A percentile compares a stretch with the other conserved stretches of the same genome.
These are phyloP conservation scores for Alloteropsis semialata DNA, from an alignment of 176 grass and related monocot genomes.

Conservation along the genomic window DNA sequence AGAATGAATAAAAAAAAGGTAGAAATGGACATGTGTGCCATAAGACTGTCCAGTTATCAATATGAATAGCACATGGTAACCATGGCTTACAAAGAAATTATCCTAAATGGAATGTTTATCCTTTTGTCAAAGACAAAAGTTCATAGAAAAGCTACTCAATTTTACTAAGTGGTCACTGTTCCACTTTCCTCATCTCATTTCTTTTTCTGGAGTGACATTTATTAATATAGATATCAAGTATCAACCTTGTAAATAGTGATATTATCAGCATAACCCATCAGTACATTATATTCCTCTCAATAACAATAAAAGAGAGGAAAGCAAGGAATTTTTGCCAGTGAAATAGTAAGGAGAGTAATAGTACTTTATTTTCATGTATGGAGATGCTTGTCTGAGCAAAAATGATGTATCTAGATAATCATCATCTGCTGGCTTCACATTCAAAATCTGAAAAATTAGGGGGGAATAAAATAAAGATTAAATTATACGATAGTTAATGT, in stretches of 20 bases:
- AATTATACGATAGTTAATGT: background rate
- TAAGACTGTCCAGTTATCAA: background rate
- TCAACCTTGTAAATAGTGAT: background rate
- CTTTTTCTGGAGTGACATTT: background rate
- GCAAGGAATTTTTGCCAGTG: background rate
- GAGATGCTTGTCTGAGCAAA: constrained; percentile 96
- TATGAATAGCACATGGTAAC: background rate
- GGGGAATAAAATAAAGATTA: background rate
- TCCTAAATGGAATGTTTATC: background rate
- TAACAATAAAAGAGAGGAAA: background rate
- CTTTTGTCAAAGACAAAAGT: background rate
- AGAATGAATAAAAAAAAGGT: background rate
- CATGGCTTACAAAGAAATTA: background rate
- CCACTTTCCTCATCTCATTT: background rate
- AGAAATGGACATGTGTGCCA: background rate
- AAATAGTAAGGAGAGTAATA: constrained; percentile 34
- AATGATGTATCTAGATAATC: constrained; percentile 90
- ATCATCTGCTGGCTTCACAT: constrained; percentile 79
- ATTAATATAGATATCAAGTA: background rate
- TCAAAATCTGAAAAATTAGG: constrained; percentile 61
- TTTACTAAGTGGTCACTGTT: background rate
- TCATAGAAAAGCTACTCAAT: constrained; percentile 3
- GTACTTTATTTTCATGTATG: constrained; percentile 99
- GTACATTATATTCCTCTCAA: background rate
- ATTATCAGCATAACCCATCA: background rate